Conservation (phyloP, 176 grass and related monocot genomes). For the Triticum dicoccoides region DNA sequence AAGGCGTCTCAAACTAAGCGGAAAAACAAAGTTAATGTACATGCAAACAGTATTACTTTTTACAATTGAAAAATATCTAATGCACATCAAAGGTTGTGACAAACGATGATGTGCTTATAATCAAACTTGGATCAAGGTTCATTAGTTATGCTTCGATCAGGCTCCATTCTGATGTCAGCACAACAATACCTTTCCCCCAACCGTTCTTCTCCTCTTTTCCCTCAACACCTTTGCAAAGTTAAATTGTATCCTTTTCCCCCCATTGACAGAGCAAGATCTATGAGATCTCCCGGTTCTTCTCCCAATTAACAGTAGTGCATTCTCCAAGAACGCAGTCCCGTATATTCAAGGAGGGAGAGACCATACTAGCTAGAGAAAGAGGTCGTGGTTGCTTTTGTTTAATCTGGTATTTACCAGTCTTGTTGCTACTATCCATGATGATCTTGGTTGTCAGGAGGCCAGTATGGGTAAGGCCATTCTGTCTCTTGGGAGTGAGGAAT, state of each 20-base stretch:
- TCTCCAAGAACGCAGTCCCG: conserved; percentile 50
- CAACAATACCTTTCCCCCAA: conserved; percentile 50
- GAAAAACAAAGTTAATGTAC: conserved; percentile 46
- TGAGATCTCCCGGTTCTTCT: conserved; percentile 30
- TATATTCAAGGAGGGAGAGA: conserved; percentile 45
- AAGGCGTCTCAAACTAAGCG: not conserved
- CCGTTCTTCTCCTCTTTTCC: conserved; percentile 1
- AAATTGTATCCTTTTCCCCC: not conserved
- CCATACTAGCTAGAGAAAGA: conserved; percentile 37
- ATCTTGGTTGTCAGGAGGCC: conserved; percentile 93
- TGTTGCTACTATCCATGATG: conserved; percentile 92
- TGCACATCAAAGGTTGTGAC: conserved; percentile 44
- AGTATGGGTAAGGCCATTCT: conserved; percentile 96
- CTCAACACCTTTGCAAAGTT: conserved; percentile 22
- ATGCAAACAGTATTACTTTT: conserved; percentile 57
- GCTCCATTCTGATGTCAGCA: conserved; percentile 53
- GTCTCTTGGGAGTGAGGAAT: conserved; percentile 92
- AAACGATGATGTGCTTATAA: conserved; percentile 46
- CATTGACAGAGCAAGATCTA: conserved; percentile 24
- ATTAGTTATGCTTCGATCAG: conserved; percentile 49
- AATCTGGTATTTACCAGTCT: conserved; percentile 39
- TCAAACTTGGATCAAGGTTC: conserved; percentile 56
- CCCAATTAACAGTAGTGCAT: conserved; percentile 36
- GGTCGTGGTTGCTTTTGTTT: conserved; percentile 44
- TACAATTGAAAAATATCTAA: conserved; percentile 61